Percentiles rank a stretch among this genome's conserved stretches.
Conservation (phyloP, 805 yeast species). For the Saccharomycopsis selenospora region DNA sequence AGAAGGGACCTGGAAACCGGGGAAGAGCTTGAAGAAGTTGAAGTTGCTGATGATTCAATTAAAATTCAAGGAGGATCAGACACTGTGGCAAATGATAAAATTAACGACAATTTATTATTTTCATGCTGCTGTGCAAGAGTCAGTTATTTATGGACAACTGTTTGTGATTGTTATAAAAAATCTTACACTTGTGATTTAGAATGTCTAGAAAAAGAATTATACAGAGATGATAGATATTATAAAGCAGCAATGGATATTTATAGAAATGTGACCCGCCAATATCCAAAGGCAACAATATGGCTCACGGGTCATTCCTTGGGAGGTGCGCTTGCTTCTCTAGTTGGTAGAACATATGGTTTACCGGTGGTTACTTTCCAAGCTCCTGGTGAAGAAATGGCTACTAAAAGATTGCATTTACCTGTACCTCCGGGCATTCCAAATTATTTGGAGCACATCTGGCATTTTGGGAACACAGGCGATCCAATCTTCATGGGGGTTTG, state of each 20-base stretch:
- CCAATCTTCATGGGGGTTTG: conserved; percentile 96
- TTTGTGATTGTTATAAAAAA: conserved; percentile 83
- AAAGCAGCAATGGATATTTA: conserved; percentile 72
- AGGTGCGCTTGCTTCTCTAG: conserved; percentile 71
- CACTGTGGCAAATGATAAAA: conserved; percentile 73
- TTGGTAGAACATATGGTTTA: conserved; percentile 84
- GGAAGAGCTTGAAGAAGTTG: background rate
- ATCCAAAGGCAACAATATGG: conserved; percentile 77
- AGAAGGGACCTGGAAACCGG: background rate
- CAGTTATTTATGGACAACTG: conserved; percentile 87
- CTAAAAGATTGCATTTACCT: conserved; percentile 80
- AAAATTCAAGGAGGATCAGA: conserved; percentile 42
- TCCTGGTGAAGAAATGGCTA: conserved; percentile 84
- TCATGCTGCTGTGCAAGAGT: conserved; percentile 96
- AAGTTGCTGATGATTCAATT: background rate
- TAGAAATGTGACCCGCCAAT: conserved; percentile 55
- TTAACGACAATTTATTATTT: conserved; percentile 81
- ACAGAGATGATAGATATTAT: conserved; percentile 73
- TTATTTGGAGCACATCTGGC: conserved; percentile 82
- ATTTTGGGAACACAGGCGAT: conserved; percentile 94
- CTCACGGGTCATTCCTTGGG: conserved; percentile 93
- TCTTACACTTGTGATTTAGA: conserved; percentile 83
- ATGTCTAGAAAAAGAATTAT: conserved; percentile 73
- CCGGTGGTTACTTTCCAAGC: conserved; percentile 91
- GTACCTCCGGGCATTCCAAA: conserved; percentile 84